Evolutionary conservation across 345 rosid genomes (phyloP).

Genomic region (Turnera subulata): DNA sequence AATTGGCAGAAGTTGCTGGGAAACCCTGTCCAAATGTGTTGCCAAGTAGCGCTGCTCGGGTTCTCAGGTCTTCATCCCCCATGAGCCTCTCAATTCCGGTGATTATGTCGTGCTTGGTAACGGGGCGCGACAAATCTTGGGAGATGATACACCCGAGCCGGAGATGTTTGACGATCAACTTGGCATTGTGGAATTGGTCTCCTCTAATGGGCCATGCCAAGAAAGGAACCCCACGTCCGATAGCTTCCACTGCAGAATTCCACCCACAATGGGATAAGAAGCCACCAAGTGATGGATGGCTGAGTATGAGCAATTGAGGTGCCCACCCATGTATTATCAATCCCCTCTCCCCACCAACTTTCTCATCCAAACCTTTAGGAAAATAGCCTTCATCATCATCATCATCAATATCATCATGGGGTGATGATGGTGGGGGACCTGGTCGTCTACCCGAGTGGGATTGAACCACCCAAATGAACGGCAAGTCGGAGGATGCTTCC

Average conservation of each 20-base stretch:
- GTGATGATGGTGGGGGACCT: background rate
- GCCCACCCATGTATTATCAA: conserved; percentile 47
- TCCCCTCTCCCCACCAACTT: conserved; percentile 30
- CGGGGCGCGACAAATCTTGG: conserved; percentile 19
- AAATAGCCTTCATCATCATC: conserved; percentile 5
- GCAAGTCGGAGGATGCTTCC: conserved; percentile 14
- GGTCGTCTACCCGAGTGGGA: conserved; percentile 14
- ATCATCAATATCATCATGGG: background rate
- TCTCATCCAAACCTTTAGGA: conserved; percentile 17
- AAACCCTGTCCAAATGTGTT: conserved; percentile 27
- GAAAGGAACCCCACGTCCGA: conserved; percentile 41
- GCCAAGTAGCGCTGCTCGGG: conserved; percentile 7
- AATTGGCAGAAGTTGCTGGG: conserved; percentile 32
- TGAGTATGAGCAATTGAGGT: conserved; percentile 45
- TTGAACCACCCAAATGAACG: conserved; percentile 30
- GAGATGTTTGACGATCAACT: conserved; percentile 31
- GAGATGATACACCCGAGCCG: conserved; percentile 31
- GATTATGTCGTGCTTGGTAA: conserved; percentile 14
- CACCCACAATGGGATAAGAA: conserved; percentile 56
- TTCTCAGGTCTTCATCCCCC: conserved; percentile 15
- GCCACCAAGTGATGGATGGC: conserved; percentile 40
- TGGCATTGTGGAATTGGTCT: conserved; percentile 45
- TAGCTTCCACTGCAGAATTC: conserved; percentile 56
- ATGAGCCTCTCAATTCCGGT: conserved; percentile 23
- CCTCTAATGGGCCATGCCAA: conserved; percentile 56